These are phyloP conservation scores for Xylaria telfairii DNA, from an alignment of 495 filamentous ascomycete genomes.

Conservation along the genomic window DNA sequence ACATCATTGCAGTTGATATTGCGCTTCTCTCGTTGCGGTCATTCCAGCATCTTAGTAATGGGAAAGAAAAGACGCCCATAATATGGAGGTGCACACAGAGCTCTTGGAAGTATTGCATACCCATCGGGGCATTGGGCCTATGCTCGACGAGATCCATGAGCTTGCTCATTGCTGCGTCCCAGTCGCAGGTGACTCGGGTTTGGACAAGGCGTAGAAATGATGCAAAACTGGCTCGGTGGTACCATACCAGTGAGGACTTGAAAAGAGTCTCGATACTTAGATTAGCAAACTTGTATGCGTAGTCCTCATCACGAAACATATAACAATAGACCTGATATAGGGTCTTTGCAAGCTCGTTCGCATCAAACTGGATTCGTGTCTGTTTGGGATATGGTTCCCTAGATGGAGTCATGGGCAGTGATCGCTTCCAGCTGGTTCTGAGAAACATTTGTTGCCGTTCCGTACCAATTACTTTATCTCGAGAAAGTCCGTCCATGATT, in stretches of 20 bases:
- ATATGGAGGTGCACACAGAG: conserved; percentile 34
- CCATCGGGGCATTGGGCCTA: conserved; percentile 27
- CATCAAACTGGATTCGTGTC: conserved; percentile 14
- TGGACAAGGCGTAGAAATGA: conserved; percentile 35
- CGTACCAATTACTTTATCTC: conserved; percentile 12
- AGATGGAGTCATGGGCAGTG: conserved; percentile 25
- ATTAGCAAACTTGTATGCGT: neutral
- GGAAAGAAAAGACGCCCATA: conserved; percentile 33
- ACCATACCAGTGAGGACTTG: conserved; percentile 19
- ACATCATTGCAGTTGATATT: neutral
- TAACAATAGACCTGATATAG: conserved; percentile 29
- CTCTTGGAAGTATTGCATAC: conserved; percentile 34
- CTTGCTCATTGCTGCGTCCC: conserved; percentile 18
- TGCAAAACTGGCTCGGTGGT: conserved; percentile 49
- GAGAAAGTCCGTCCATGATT: conserved; percentile 14
- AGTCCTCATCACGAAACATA: conserved; percentile 35
- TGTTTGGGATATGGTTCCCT: conserved; percentile 21
- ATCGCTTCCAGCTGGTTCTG: conserved; percentile 36
- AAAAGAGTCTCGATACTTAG: neutral
- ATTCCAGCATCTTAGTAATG: neutral
- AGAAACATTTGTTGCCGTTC: conserved; percentile 27
- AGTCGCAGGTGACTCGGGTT: conserved; percentile 29
- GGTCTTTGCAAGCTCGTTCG: conserved; percentile 22
- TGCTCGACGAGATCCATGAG: conserved; percentile 36
- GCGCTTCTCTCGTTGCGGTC: neutral